Evolutionary conservation across 2,329 filamentous ascomycete species (phyloP), one percentile per base, ranked within the genome.

Genomic region (Cercospora beticola): DNA sequence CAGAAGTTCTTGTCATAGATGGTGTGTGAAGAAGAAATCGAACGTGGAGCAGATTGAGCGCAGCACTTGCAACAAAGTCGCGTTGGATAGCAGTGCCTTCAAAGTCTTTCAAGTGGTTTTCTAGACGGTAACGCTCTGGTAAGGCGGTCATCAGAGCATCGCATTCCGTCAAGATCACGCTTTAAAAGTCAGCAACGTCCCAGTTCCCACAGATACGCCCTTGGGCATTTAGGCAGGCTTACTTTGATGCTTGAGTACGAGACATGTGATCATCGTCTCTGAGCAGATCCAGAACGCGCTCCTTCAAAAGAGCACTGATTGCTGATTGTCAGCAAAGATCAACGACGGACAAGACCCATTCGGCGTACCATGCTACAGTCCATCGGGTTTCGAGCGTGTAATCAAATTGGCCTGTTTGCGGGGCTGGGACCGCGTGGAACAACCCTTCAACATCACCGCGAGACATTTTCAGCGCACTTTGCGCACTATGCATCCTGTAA

Each of bases 401-500:
- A 21, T 72, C 70, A 26, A 81, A 72, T 5, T 33, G 57, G 2
- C 43, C 49, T 9, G 36, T 36, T 78, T 43, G 31, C 4, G 23
- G 5, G n/a, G 12, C 12, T 16, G 33, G 43, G 16, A 30, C 12
- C 12, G 26, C 21, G 21, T 18, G 30, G 21, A 65, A 59, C 30
- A 59, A 28, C 4, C 18, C 4, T 16, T 57, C 52, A 14, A 46
- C 26, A 14, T 65, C 62, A 26, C 30, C 18, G 14, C 31, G 62
- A 30, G 62, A 65, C 62, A 65, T 49, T 28, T 57, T 65, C 30
- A 65, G 54, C 18, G 62, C 58, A 59, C 62, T 65, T 16, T 65
- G 62, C 21, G 62, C 36, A 46, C 79, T 76, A n/a, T 78, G 79
- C 46, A 85, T 81, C 2, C 83, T 78, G 3, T 83, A 82, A 4